These are phyloP conservation scores for Dryas alaskensis DNA, from an alignment of 306 rosid genomes.

Conservation along the genomic window DNA sequence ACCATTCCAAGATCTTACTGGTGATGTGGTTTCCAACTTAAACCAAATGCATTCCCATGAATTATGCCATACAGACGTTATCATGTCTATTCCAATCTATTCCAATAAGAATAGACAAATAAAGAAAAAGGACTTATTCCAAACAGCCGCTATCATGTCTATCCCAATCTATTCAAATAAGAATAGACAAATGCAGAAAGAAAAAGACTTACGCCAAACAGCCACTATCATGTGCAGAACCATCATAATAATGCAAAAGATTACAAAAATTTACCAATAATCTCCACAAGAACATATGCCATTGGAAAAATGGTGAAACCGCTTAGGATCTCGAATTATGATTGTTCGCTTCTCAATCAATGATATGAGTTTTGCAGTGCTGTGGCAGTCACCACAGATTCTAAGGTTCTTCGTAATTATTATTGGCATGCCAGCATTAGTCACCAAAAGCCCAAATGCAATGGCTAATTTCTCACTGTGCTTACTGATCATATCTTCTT, in stretches of 20 bases:
- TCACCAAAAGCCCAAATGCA: conserved; percentile 72
- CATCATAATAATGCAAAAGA: not conserved
- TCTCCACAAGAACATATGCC: conserved; percentile 72
- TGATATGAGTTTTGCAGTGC: conserved; percentile 55
- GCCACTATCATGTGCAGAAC: not conserved
- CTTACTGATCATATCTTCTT: conserved; percentile 58
- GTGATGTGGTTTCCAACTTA: too few species aligned
- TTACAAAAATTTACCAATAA: conserved; percentile 83
- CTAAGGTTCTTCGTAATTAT: conserved; percentile 67
- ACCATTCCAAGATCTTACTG: too few species aligned
- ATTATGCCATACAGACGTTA: too few species aligned
- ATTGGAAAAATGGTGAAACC: conserved; percentile 65
- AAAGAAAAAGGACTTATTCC: too few species aligned
- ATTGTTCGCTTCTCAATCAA: conserved; percentile 51
- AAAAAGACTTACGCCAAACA: not conserved
- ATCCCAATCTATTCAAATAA: too few species aligned
- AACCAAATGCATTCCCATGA: too few species aligned
- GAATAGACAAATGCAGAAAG: too few species aligned
- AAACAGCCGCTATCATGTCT: too few species aligned
- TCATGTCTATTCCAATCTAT: too few species aligned
- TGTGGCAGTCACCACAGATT: conserved; percentile 72
- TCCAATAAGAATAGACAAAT: too few species aligned
- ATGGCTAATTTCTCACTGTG: conserved; percentile 85
- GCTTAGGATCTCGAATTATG: conserved; percentile 67
- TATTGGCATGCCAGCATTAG: conserved; percentile 34